Conservation (phyloP, 164 flowering plant species). For the Tetracentron sinense region DNA sequence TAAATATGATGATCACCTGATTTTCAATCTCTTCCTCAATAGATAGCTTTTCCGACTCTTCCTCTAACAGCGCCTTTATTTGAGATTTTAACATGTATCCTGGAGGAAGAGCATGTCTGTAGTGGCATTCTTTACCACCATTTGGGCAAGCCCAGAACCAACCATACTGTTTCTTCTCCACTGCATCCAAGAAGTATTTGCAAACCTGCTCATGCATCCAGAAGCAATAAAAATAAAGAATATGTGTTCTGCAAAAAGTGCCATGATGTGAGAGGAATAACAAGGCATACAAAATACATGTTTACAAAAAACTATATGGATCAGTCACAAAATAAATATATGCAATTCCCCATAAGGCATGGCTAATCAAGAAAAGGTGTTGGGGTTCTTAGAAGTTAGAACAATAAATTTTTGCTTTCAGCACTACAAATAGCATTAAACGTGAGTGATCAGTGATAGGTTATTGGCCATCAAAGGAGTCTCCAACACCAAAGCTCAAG, state of each 20-base stretch:
- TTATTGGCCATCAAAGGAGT: background rate
- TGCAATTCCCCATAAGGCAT: background rate
- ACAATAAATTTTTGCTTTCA: too few species aligned
- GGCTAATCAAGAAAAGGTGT: background rate
- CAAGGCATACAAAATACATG: background rate
- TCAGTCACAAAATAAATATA: background rate
- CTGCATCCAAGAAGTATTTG: constrained; percentile 91
- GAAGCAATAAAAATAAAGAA: background rate
- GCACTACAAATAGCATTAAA: background rate
- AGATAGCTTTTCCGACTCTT: constrained; percentile 67
- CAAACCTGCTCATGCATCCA: constrained; percentile 58
- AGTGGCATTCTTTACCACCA: constrained; percentile 83
- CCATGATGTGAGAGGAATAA: background rate
- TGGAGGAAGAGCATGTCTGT: constrained; percentile 97
- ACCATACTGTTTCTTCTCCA: constrained; percentile 97
- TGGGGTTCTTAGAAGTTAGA: too few species aligned
- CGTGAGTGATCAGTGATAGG: background rate
- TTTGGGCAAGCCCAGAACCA: constrained; percentile 99
- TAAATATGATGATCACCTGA: constrained; percentile 45
- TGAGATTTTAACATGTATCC: constrained; percentile 94
- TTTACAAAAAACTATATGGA: background rate
- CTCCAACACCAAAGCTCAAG: background rate
- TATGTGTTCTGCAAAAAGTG: background rate
- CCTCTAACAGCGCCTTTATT: constrained; percentile 95
- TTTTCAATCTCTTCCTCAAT: constrained; percentile 96